A percentile compares a stretch with the other conserved stretches of the same genome.
Evolutionary conservation across 371 early-diverging fungal genomes (phyloP).

Genomic region (Syncephalastrum racemosum): DNA sequence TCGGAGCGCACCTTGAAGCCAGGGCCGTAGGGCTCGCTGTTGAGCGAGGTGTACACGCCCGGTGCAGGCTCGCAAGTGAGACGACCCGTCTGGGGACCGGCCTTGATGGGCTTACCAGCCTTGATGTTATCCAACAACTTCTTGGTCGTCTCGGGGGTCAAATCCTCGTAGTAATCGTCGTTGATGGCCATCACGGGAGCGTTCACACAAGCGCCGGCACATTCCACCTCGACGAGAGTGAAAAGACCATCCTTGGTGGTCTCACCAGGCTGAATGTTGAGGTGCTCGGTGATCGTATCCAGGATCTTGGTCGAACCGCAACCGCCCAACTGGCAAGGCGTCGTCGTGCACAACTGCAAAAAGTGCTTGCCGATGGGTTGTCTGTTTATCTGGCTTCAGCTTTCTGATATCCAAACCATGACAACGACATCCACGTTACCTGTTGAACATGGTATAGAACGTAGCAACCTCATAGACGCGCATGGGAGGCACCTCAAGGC

Average conservation of each 20-base stretch:
- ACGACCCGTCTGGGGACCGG: conserved; percentile 88
- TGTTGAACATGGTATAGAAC: conserved; percentile 99
- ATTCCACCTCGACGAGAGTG: conserved; percentile 98
- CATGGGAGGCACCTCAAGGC: conserved; percentile 96
- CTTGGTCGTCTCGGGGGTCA: conserved; percentile 89
- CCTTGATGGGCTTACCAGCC: conserved; percentile 70
- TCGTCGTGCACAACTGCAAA: conserved; percentile 97
- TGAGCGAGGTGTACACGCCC: conserved; percentile 81
- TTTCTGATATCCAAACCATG: neutral
- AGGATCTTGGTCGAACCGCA: conserved; percentile 92
- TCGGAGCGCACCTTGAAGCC: conserved; percentile 88
- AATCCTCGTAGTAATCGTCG: conserved; percentile 97
- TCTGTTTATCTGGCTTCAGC: conserved; percentile 31
- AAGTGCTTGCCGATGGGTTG: conserved; percentile 98
- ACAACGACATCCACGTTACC: conserved; percentile 46
- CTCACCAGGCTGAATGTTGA: conserved; percentile 91
- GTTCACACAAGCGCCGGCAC: conserved; percentile 99
- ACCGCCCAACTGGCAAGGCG: conserved; percentile 89
- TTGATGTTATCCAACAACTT: conserved; percentile 88
- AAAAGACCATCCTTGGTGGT: conserved; percentile 94
- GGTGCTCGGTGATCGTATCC: conserved; percentile 80
- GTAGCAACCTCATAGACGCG: conserved; percentile 99
- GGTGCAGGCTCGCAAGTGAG: conserved; percentile 83
- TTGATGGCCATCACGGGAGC: conserved; percentile 97
- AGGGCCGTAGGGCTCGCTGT: conserved; percentile 87